Base-by-base conservation (phyloP, 768 basidiomycete species). In the Boletus sp. region DNA sequence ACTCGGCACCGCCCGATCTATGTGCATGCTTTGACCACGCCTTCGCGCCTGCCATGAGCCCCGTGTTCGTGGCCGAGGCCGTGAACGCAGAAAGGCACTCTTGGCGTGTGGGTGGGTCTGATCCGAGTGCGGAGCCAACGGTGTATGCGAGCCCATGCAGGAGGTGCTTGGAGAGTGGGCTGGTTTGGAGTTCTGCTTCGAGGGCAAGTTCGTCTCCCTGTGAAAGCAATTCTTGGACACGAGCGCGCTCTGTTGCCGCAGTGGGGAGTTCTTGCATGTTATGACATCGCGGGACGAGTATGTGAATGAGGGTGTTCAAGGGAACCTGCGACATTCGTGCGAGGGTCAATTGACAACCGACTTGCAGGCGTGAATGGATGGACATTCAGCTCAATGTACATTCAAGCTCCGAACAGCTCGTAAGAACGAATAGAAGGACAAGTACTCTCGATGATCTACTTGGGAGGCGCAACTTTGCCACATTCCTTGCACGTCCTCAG, bases 401-500 rank as follows among this genome's bases (percentile, higher is more conserved):
- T 67, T 67, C 63, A 50, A 60, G 57, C 67, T 56, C 61, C 65
- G 62, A 49, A 48, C 10, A 4, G 29, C 46, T n/a, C n/a, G n/a
- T 35, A 42, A 39, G 9, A 18, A 7, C 15, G 32, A 29, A 10
- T 55, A 40, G 14, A 40, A 7, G 2, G 8, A 15, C 39, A 40
- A 44, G 12, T 14, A 11, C 14, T 28, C 8, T 20, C 15, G 24
- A 20, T 4, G 17, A 11, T 47, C 60, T 73, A 86, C 73, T 84
- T 89, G 1, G 84, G 75, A 44, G 77, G 76, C 0, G 87, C 87
- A 4, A 85, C 72, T 15, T 72, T 67, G 3, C 91, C 91, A 68
- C 95, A 98, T 45, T 75, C 75, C 18, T 75, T 72, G 70, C 95
- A 98, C 52, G 74, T 86, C 45, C 95, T 80, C 56, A 87, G 69